These are phyloP conservation scores for Globisporangium ultimum DNA, from an alignment of 352 stramenopile genomes.

Conservation along the genomic window DNA sequence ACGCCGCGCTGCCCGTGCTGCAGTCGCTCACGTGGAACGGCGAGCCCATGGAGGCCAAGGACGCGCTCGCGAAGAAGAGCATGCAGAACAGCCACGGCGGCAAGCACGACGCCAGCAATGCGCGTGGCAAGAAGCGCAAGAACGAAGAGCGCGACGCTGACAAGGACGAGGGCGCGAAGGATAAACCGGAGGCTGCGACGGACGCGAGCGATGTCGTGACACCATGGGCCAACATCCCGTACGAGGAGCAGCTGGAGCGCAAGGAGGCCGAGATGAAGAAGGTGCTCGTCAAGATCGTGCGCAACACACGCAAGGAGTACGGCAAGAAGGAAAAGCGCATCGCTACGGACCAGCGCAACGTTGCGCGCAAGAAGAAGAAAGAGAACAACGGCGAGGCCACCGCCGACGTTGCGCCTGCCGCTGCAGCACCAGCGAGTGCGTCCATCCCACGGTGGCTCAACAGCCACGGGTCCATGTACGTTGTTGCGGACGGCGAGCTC, in stretches of 20 bases:
- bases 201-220: slow-evolving; percentile 77
- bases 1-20: slow-evolving; percentile 46
- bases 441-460: slow-evolving; percentile 57
- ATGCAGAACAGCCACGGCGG: slow-evolving; percentile 27
- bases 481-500: slow-evolving; percentile 50
- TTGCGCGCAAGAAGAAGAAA: slow-evolving; percentile 54
- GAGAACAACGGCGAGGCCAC: slow-evolving; percentile 9
- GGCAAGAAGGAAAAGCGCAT: slow-evolving; percentile 86
- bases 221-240: slow-evolving; percentile 74
- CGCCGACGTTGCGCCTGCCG: slow-evolving; percentile 8
- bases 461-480: slow-evolving; percentile 70
- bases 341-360: slow-evolving; percentile 48
- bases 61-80: slow-evolving; percentile 61
- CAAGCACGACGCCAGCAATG: slow-evolving; percentile 4
- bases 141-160: slow-evolving; percentile 18
- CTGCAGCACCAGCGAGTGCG: slow-evolving; percentile 27
- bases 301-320: slow-evolving; percentile 81
- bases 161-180: slow-evolving; percentile 10
- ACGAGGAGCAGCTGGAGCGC: slow-evolving; percentile 77
- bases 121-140: slow-evolving; percentile 24
- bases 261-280: slow-evolving; percentile 91
- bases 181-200: slow-evolving; percentile 21
- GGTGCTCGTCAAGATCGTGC: slow-evolving; percentile 83
- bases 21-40: slow-evolving; percentile 59
- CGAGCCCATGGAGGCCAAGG: slow-evolving; percentile 73